Evolutionary conservation across 169 alveolate genomes (phyloP).

Genomic region (Plasmodium reichenowi): DNA sequence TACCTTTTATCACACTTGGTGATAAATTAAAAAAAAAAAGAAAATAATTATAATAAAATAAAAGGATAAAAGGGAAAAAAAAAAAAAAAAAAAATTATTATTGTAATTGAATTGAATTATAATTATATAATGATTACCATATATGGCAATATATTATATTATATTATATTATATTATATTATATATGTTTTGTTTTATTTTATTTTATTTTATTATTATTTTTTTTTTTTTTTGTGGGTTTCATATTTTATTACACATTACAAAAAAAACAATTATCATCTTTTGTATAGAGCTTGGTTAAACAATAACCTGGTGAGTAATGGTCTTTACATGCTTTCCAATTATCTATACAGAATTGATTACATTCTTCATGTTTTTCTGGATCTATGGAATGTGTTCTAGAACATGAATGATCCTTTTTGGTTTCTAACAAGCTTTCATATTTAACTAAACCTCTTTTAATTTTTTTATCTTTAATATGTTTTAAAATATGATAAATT

Average conservation of each 20-base stretch:
- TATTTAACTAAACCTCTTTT: conserved; percentile 9
- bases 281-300: conserved; percentile 16
- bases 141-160: no score
- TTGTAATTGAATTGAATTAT: no score
- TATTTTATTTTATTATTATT: no score
- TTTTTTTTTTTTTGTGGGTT: not conserved
- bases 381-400: conserved; percentile 12
- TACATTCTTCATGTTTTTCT: conserved; percentile 9
- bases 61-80: no score
- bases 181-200: no score
- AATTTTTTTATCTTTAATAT: conserved; percentile 20
- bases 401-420: conserved; percentile 20
- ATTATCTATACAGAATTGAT: conserved; percentile 25
- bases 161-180: no score
- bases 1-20: no score
- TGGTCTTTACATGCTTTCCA: conserved; percentile 21
- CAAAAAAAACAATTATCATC: conserved; percentile 29
- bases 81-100: no score
- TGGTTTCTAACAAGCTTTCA: conserved; percentile 15
- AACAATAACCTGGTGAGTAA: conserved; percentile 52
- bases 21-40: no score
- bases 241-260: conserved; percentile 5
- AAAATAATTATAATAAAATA: no score
- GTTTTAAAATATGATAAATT: conserved; percentile 26
- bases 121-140: no score